phyloP scores from a whole-genome alignment of 1,284 basidiomycete species.

The Malassezia sympodialis region DNA sequence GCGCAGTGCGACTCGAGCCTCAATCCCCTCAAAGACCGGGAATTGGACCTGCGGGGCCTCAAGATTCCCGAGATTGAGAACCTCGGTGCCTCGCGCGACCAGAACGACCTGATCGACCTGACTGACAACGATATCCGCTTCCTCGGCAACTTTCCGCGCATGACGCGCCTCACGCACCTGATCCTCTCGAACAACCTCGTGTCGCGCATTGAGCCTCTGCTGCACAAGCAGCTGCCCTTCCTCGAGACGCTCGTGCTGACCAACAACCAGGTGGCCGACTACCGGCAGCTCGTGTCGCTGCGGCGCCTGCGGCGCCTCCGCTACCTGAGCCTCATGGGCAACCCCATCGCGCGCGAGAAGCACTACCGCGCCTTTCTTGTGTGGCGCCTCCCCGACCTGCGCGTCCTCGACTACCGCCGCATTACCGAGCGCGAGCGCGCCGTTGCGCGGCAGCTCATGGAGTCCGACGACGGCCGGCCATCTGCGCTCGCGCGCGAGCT shows the following conservation, averaged over 20 bases:
- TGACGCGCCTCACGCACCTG: conserved; percentile 67
- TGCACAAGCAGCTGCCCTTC: conserved; percentile 73
- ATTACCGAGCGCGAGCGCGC: conserved; percentile 79
- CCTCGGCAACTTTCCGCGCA: conserved; percentile 73
- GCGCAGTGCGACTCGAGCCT: conserved; percentile 65
- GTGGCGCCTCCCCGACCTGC: conserved; percentile 56
- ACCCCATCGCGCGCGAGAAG: conserved; percentile 82
- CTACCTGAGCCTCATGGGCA: conserved; percentile 75
- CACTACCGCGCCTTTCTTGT: conserved; percentile 84
- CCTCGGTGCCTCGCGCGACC: conserved; percentile 93
- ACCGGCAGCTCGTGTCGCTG: conserved; percentile 76
- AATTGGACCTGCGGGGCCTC: conserved; percentile 58
- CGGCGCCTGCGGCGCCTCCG: conserved; percentile 67
- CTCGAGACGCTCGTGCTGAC: conserved; percentile 58
- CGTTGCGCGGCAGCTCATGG: conserved; percentile 31
- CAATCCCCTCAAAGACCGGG: conserved; percentile 83
- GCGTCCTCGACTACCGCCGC: conserved; percentile 91
- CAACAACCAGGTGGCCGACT: conserved; percentile 54
- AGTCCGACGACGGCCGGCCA: conserved; percentile 29
- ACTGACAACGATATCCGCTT: conserved; percentile 87
- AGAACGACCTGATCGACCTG: conserved; percentile 85
- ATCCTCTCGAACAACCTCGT: conserved; percentile 80
- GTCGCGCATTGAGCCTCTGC: conserved; percentile 65
- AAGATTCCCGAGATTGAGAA: conserved; percentile 99
- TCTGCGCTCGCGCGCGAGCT: conserved; percentile 25